Base-by-base conservation (phyloP, 192 early-diverging fungal genomes). In the Podila epicladia region DNA sequence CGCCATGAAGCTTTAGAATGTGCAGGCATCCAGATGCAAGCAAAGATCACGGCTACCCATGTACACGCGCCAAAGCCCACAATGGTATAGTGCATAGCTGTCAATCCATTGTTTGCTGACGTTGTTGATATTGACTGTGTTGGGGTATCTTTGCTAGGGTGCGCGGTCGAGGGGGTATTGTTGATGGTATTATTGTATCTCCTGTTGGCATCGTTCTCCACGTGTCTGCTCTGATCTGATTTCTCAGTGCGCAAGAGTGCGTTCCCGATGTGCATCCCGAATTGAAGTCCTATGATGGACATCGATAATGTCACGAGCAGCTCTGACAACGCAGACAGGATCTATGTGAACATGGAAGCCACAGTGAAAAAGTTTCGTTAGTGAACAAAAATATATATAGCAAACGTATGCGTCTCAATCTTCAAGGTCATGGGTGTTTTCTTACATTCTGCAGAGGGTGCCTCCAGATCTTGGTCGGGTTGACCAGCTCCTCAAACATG, bases 271-370 rank as follows among this genome's bases (percentile, higher is more conserved):
- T 90, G 86, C 37, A 76, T 69, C 2, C 89, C 89, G 62, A 87
- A 60, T n/a, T 73, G 62, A 24, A 87, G 38, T 7, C 87, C 87
- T 35, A 59, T 57, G 13, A 89, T 37, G 0, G 87, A 86, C 59
- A 90, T 62, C 15, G 84, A 82, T 13, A 90, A 31, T 9, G 87
- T 90, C 5, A 89, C 83, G 35, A 79, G 59, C 13, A 89, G 33
- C 29, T 86, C 65, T 5, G 85, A 59, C 17, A 90, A 28, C 5
- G 82, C 86, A 15, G 85, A 84, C 0, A 89, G 59, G 6, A 82
- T 59, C 84, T 86, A 63, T 17, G 26, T 35, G 32, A 24, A 41
- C 3, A 9, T 33, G 19, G 32, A 41, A 15, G 62, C 15, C 41
- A 45, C 13, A 45, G 41, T 45, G 15, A 15, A 11, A 4, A 45